Conservation (phyloP, 352 stramenopile genomes). For the Phytopythium ostracodes region DNA sequence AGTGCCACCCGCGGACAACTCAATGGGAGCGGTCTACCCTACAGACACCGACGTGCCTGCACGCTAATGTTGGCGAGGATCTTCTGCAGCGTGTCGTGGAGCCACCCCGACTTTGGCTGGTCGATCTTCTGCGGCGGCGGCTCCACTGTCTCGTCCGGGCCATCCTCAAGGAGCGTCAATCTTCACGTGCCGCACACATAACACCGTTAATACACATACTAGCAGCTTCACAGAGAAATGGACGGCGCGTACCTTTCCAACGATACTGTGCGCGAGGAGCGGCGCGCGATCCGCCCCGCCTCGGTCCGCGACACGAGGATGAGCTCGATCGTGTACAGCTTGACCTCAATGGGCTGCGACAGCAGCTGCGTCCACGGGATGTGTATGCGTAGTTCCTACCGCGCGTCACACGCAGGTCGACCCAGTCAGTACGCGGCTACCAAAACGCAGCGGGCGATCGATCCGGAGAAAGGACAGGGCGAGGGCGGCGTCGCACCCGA, state of each 20-base stretch:
- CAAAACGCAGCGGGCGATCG: no score
- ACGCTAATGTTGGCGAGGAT: slow-evolving; percentile 83
- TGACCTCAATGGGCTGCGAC: slow-evolving; percentile 84
- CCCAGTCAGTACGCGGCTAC: no score
- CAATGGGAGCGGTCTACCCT: neutral
- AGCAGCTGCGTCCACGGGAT: slow-evolving; percentile 88
- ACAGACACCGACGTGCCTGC: slow-evolving; percentile 24
- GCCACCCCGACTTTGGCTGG: slow-evolving; percentile 75
- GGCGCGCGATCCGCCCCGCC: slow-evolving; percentile 9
- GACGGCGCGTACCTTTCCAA: slow-evolving; percentile 3
- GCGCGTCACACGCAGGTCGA: neutral
- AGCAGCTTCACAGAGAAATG: no score
- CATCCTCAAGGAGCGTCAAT: neutral
- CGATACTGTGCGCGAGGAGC: slow-evolving; percentile 14
- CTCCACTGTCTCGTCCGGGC: neutral
- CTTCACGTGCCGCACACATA: neutral
- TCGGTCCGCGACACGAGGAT: slow-evolving; percentile 66
- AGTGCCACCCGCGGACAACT: neutral
- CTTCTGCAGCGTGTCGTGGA: slow-evolving; percentile 72
- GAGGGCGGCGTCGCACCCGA: slow-evolving; percentile 28
- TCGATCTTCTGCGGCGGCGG: slow-evolving; percentile 48
- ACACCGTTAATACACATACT: no score
- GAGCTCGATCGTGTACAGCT: slow-evolving; percentile 87
- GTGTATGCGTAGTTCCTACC: slow-evolving; percentile 79
- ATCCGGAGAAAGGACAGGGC: no score